phyloP scores from a whole-genome alignment of 2,329 filamentous ascomycete species.

The Polychaeton citri region DNA sequence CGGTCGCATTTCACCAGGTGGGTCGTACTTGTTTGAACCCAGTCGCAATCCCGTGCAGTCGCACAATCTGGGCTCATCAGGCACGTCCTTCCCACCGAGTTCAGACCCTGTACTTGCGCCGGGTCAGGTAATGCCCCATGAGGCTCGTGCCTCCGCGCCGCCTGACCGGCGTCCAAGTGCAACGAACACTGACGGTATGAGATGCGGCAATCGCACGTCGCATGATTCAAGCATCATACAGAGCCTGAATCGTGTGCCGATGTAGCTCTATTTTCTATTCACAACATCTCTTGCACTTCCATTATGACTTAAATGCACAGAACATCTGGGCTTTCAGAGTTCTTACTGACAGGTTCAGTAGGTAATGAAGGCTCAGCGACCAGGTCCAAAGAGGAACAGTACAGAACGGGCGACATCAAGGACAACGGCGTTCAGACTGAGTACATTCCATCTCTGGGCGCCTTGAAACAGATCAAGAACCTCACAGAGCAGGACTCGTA shows the following conservation, averaged over 20 bases:
- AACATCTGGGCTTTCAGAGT: not conserved
- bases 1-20: slow-evolving; percentile 27
- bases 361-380: slow-evolving; percentile 13
- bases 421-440: slow-evolving; percentile 21
- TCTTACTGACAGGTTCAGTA: slow-evolving; percentile 13
- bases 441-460: slow-evolving; percentile 1
- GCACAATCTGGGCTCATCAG: slow-evolving; percentile 24
- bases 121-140: slow-evolving; percentile 12
- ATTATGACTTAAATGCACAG: too few relatives aligned
- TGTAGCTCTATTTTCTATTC: too few relatives aligned
- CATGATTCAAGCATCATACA: too few relatives aligned
- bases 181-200: too few relatives aligned
- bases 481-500: not conserved
- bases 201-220: too few relatives aligned
- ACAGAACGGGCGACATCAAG: slow-evolving; percentile 11
- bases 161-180: too few relatives aligned
- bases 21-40: slow-evolving; percentile 26
- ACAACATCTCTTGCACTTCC: too few relatives aligned
- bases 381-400: slow-evolving; percentile 7
- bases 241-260: too few relatives aligned
- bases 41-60: slow-evolving; percentile 29
- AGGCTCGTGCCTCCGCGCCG: too few relatives aligned
- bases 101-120: slow-evolving; percentile 19
- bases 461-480: not conserved
- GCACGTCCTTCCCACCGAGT: slow-evolving; percentile 21